Conservation (phyloP, 495 filamentous ascomycete species). For the Aspergillus panamensis region DNA sequence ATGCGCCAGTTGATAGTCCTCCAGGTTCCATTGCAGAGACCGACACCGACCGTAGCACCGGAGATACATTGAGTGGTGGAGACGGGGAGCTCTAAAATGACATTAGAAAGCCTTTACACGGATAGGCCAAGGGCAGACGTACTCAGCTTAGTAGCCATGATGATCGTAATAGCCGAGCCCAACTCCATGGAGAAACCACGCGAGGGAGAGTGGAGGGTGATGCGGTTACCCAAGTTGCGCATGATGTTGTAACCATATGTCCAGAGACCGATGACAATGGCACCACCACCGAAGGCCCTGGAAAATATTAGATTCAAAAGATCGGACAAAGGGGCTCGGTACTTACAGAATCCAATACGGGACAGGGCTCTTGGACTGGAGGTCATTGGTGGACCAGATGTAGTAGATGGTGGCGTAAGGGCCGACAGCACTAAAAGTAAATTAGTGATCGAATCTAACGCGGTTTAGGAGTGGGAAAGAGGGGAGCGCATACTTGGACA, state of each 20-base stretch:
- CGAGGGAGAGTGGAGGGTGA: conserved; percentile 21
- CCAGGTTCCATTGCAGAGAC: conserved; percentile 56
- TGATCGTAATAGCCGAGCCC: conserved; percentile 19
- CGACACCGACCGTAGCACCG: conserved; percentile 60
- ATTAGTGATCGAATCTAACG: neutral
- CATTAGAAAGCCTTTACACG: neutral
- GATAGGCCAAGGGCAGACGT: neutral
- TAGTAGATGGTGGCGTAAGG: conserved; percentile 21
- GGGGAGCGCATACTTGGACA: conserved; percentile 17
- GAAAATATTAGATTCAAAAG: neutral
- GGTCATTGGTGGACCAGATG: conserved; percentile 12
- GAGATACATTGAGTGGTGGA: conserved; percentile 55
- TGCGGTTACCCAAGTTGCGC: conserved; percentile 22
- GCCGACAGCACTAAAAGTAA: conserved; percentile 12
- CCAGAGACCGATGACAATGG: conserved; percentile 21
- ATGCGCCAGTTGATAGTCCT: conserved; percentile 59
- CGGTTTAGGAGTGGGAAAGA: neutral
- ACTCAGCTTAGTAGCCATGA: conserved; percentile 21
- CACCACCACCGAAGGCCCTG: conserved; percentile 19
- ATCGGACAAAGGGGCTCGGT: neutral
- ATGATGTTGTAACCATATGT: conserved; percentile 28
- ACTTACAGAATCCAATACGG: conserved; percentile 24
- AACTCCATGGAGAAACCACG: conserved; percentile 24
- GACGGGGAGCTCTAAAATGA: conserved; percentile 22
- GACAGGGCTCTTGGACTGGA: conserved; percentile 15